A percentile compares a stretch with the other conserved stretches of the same genome.
These are phyloP conservation scores for Strobilomyces confusus DNA, from an alignment of 768 basidiomycete genomes.

Conservation along the genomic window DNA sequence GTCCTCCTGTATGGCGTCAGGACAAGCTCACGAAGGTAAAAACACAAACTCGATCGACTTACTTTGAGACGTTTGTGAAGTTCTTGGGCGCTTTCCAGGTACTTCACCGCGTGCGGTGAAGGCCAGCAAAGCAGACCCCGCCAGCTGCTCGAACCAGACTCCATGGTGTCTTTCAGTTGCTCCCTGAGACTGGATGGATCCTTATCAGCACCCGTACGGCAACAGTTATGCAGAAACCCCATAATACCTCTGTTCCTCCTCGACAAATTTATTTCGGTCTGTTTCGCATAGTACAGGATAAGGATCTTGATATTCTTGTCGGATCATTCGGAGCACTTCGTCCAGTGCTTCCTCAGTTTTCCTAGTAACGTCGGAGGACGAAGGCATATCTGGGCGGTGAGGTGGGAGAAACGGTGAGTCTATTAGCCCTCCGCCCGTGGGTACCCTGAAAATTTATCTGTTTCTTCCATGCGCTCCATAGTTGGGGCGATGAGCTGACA, in stretches of 20 bases:
- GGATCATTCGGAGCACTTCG: not conserved
- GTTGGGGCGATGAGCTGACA: not conserved
- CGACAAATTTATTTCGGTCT: not conserved
- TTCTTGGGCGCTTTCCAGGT: conserved; percentile 1
- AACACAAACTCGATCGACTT: not conserved
- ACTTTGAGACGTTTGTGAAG: conserved; percentile 8
- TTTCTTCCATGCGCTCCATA: not conserved
- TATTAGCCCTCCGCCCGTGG: no score
- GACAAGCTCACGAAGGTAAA: not conserved
- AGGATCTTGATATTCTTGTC: not conserved
- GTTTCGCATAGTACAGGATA: conserved; percentile 5
- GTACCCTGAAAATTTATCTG: conserved; percentile 11
- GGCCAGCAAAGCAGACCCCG: conserved; percentile 3
- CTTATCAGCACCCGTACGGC: not conserved
- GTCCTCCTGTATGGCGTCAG: conserved; percentile 2
- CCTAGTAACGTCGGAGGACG: not conserved
- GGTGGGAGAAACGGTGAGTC: not conserved
- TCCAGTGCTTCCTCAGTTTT: not conserved
- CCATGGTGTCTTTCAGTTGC: not conserved
- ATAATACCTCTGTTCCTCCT: conserved; percentile 7
- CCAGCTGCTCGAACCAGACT: not conserved
- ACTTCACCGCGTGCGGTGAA: conserved; percentile 3
- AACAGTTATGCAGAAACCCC: not conserved
- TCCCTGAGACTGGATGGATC: conserved; percentile 6
- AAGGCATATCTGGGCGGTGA: conserved; percentile 1